Evolutionary conservation across 805 yeast genomes (phyloP), one percentile per base, ranked within the genome.

Genomic region (Metschnikowia kunwiensis): DNA sequence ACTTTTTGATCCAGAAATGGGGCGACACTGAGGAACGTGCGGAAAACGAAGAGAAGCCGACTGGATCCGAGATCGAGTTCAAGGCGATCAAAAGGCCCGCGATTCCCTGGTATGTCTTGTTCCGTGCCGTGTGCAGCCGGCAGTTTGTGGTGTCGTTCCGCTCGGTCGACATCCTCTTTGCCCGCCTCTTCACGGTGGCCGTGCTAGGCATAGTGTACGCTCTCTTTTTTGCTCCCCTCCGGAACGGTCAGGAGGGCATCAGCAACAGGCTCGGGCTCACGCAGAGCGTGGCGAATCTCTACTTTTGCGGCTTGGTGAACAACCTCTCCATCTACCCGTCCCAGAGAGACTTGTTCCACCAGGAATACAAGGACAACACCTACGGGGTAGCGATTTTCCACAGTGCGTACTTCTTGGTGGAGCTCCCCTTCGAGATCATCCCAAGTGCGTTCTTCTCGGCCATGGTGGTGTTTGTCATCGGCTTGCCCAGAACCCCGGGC

Each of bases 261-360:
- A 70, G 69, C 39, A 77, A 86, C 56, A 64, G 94, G 46, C 58
- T 87, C 12, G 95, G 95, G 3, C 61, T 86, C 32, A 71, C 82
- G 3, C 95, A 87, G 56, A 85, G 84, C 51, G 72, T 81, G 3
- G 64, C 82, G 15, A 78, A 86, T 20, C 55, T 86, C 34, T 86
- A 82, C 53, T 87, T 79, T 55, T 78, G 80, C 31, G 96, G 96
- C 1, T 75, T 86, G 72, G 69, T 87, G 37, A 84, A 82, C 50
- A 86, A 86, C 56, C 66, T 86, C 53, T 75, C 89, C 1, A 69
- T 83, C 11, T 87, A 81, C 53, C 94, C 95, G 2, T 57, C 62
- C 10, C 93, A 86, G 49, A 65, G 89, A 43, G 73, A 80, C 47
- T 74, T 80, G 29, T 87, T 87, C 53, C 86, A 84, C 55, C 83